Evolutionary conservation across 164 flowering plant species (phyloP).

Genomic region (Piper betle): DNA sequence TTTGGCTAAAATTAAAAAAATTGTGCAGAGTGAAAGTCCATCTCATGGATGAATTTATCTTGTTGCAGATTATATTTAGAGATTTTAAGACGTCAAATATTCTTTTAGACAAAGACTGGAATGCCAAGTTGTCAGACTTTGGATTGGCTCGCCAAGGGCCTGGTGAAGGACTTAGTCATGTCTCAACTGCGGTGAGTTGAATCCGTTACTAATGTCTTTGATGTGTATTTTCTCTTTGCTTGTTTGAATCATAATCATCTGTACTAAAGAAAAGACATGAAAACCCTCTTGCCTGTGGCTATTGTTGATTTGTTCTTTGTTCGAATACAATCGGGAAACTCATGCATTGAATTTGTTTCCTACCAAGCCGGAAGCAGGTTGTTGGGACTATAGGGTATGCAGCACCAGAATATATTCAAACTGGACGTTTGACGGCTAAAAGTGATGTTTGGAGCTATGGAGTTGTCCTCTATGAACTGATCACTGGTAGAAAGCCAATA

Average conservation of each 20-base stretch:
- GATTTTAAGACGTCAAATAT: constrained; percentile 93
- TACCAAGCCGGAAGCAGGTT: constrained; percentile 28
- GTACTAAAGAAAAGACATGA: too few species aligned
- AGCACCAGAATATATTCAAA: constrained; percentile 84
- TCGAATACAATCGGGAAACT: not conserved
- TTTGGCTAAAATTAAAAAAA: not conserved
- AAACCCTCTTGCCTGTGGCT: not conserved
- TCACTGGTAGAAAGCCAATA: constrained; percentile 70
- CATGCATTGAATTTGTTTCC: not conserved
- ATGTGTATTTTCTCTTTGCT: not conserved
- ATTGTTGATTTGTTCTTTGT: not conserved
- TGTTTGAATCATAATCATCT: not conserved
- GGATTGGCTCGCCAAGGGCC: constrained; percentile 95
- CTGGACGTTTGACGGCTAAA: constrained; percentile 71
- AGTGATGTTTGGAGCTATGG: constrained; percentile 93
- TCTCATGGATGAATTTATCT: not conserved
- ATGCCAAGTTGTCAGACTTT: constrained; percentile 92
- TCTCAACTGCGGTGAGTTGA: constrained; percentile 81
- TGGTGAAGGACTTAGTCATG: constrained; percentile 69
- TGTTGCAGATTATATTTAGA: constrained; percentile 74
- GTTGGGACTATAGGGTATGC: constrained; percentile 98
- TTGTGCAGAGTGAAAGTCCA: not conserved
- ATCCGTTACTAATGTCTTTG: not conserved
- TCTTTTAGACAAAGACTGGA: constrained; percentile 86
- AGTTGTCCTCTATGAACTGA: constrained; percentile 82